Evolutionary conservation across 805 yeast species (phyloP), one percentile per base, ranked within the genome.

Genomic region (Barnettozyma pratensis): DNA sequence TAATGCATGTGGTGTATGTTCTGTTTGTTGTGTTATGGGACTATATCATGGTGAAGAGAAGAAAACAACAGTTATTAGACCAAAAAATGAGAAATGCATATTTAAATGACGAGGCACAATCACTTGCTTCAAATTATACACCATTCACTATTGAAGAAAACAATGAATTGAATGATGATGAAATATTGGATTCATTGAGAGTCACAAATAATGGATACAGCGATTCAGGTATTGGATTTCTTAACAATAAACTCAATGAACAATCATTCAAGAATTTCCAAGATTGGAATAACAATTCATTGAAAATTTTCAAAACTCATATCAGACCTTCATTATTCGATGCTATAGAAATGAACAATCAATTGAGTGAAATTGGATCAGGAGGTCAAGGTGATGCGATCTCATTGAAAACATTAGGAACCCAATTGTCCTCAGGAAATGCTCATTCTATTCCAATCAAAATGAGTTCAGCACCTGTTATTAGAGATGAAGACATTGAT

Each of bases 1-100:
- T 62, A 0, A 54, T 82, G 7, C 91, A 90, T 59, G 52, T 74
- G 0, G 48, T 63, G 0, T 91, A 88, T 57, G 92, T 87, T 6
- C 46, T 69, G 0, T 67, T 64, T 51, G 82, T 64, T 68, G 61
- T 72, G 1, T 48, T 47, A 3, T 61, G 63, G 64, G 63, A 58
- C 27, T 59, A 53, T 51, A 12, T 56, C 6, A 40, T 46, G 7
- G 56, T 48, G 0, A 54, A 47, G 41, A 54, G 41, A 27, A 49
- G 63, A 42, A 57, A 51, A 32, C 29, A 32, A 2, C 49, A 52
- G 12, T 44, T 57, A 43, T 25, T 57, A 4, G 62, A 60, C 26
- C 56, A 54, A 37, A 59, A 55, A 36, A 50, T 58, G 2, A 56
- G 65, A 50, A 61, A 59, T 34, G 45, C 50, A 10, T 56, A 38